Evolutionary conservation across 2,329 filamentous ascomycete species (phyloP).

Genomic region (Sphaerostilbella broomeana): DNA sequence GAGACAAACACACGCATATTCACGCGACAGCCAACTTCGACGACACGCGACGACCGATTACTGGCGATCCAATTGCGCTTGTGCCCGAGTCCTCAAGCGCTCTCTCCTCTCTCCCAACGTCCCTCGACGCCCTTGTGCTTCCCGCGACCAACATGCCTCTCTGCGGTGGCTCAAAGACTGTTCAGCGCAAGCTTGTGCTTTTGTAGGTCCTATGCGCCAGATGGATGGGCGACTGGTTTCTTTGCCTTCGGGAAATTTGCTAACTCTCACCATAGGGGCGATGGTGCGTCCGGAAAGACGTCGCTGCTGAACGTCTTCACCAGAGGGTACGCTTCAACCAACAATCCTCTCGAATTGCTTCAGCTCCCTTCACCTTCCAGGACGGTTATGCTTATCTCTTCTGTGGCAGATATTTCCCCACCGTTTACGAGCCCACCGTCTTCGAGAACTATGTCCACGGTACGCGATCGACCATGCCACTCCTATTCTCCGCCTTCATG

Average conservation of each 20-base stretch:
- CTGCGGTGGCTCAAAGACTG: conserved; percentile 72
- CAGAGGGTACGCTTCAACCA: conserved; percentile 61
- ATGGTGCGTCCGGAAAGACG: conserved; percentile 96
- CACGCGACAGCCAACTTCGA: no score
- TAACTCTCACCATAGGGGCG: no score
- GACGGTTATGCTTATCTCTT: conserved; percentile 4
- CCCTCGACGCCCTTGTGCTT: not conserved
- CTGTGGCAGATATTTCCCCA: conserved; percentile 75
- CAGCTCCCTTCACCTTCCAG: not conserved
- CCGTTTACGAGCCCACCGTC: conserved; percentile 95
- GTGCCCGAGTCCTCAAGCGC: no score
- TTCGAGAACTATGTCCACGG: conserved; percentile 99
- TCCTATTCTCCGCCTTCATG: not conserved
- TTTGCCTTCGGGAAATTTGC: no score
- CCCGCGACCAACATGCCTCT: conserved; percentile 22
- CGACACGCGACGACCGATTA: no score
- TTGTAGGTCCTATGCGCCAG: conserved; percentile 47
- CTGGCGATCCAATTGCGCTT: no score
- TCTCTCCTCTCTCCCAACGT: no score
- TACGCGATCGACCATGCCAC: conserved; percentile 35
- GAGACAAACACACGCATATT: no score
- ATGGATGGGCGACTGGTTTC: no score
- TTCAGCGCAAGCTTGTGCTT: conserved; percentile 93
- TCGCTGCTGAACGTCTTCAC: conserved; percentile 97
- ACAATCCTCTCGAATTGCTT: not conserved